A percentile compares a stretch with the other conserved stretches of the same genome.
These are phyloP conservation scores for Claviceps sp. DNA, from an alignment of 2,329 filamentous ascomycete genomes.

Conservation along the genomic window DNA sequence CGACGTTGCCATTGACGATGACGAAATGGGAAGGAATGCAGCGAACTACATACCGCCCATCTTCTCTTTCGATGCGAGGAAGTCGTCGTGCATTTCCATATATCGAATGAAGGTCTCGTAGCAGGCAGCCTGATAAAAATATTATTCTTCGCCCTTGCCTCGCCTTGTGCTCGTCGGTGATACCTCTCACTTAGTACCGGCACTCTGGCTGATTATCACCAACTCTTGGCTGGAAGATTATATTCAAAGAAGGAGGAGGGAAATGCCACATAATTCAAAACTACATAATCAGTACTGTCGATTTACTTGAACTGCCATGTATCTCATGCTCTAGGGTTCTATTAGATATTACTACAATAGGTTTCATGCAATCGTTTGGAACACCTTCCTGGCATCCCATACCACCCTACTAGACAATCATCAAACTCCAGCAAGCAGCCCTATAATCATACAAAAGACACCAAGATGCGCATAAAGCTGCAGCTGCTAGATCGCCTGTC, in stretches of 20 bases:
- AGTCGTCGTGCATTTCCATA: neutral
- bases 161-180: neutral
- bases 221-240: too few relatives aligned
- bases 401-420: neutral
- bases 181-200: neutral
- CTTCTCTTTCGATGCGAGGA: neutral
- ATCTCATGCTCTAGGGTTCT: neutral
- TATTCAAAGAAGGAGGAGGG: too few relatives aligned
- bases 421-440: constrained; percentile 4
- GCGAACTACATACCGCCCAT: neutral
- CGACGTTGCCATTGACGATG: neutral
- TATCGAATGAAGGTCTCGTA: too few relatives aligned
- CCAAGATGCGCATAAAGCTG: neutral
- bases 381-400: neutral
- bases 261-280: too few relatives aligned
- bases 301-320: neutral
- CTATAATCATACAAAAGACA: neutral
- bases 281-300: neutral
- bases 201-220: too few relatives aligned
- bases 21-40: neutral
- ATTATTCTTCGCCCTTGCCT: neutral
- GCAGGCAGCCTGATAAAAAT: too few relatives aligned
- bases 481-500: neutral
- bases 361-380: constrained; percentile 1
- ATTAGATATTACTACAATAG: constrained; percentile 4